phyloP scores from a whole-genome alignment of 139 green algal species.

The Mesotaenium endlicherianum region DNA sequence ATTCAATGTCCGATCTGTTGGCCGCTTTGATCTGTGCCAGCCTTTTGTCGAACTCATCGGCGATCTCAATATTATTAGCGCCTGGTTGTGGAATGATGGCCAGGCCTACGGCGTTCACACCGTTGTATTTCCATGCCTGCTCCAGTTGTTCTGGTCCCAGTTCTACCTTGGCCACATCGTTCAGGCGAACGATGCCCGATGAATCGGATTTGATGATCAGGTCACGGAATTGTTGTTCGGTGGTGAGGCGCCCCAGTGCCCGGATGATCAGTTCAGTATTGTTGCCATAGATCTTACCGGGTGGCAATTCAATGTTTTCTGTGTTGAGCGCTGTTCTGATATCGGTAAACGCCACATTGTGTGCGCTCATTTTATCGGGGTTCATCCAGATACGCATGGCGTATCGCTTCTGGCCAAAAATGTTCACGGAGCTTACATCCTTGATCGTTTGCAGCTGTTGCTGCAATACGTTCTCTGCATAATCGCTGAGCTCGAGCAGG shows the following conservation, averaged over 20 bases:
- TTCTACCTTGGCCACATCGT: neutral
- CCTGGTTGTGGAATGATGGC: neutral
- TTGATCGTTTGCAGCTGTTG: neutral
- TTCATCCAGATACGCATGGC: neutral
- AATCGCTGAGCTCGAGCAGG: neutral
- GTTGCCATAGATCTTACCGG: neutral
- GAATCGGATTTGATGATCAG: neutral
- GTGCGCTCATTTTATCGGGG: neutral
- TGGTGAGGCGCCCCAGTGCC: neutral
- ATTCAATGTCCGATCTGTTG: neutral
- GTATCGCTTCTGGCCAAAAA: neutral
- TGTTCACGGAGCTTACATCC: neutral
- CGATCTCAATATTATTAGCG: neutral
- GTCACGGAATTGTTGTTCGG: neutral
- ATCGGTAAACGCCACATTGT: neutral
- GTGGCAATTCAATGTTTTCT: neutral
- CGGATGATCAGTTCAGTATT: neutral
- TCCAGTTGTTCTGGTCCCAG: neutral
- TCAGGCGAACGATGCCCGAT: neutral
- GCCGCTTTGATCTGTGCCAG: neutral
- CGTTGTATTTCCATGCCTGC: neutral
- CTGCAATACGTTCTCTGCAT: neutral
- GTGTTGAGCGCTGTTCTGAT: neutral
- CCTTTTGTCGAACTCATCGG: neutral
- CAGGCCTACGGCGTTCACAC: neutral